Conservation (phyloP, 768 basidiomycete species). For the Hygrocybe coccinea region DNA sequence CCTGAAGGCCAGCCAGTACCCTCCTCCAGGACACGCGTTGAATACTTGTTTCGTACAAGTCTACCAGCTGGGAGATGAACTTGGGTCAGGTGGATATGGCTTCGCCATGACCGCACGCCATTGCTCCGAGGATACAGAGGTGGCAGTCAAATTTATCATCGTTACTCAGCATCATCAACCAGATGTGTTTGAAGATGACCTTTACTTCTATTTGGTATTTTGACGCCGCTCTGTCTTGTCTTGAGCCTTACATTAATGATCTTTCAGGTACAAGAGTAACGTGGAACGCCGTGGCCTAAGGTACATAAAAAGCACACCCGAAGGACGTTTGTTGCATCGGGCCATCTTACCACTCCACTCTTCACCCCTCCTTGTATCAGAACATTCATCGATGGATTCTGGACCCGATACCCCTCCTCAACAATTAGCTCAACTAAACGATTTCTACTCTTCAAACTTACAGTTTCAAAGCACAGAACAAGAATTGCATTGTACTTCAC, state of each 20-base stretch:
- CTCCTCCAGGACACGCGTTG: slow-evolving; percentile 54
- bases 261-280: slow-evolving; percentile 80
- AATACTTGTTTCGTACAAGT: slow-evolving; percentile 52
- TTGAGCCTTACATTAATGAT: slow-evolving; percentile 2
- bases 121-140: slow-evolving; percentile 55
- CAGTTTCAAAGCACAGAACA: neutral
- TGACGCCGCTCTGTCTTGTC: neutral
- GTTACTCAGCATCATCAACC: slow-evolving; percentile 66
- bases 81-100: slow-evolving; percentile 91
- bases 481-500: slow-evolving; percentile 17
- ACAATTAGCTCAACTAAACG: neutral
- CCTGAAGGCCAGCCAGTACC: slow-evolving; percentile 33
- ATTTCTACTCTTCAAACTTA: neutral
- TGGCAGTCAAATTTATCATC: slow-evolving; percentile 94
- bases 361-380: slow-evolving; percentile 49
- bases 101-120: slow-evolving; percentile 87
- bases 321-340: slow-evolving; percentile 17
- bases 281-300: slow-evolving; percentile 83
- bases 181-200: slow-evolving; percentile 82
- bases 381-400: slow-evolving; percentile 41
- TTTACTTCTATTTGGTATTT: slow-evolving; percentile 84
- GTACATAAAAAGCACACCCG: slow-evolving; percentile 31
- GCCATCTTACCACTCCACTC: slow-evolving; percentile 21
- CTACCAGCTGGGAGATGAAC: slow-evolving; percentile 66
- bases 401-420: slow-evolving; percentile 40